Evolutionary conservation across 2,329 filamentous ascomycete genomes (phyloP).

Genomic region (Didymella pinodella): DNA sequence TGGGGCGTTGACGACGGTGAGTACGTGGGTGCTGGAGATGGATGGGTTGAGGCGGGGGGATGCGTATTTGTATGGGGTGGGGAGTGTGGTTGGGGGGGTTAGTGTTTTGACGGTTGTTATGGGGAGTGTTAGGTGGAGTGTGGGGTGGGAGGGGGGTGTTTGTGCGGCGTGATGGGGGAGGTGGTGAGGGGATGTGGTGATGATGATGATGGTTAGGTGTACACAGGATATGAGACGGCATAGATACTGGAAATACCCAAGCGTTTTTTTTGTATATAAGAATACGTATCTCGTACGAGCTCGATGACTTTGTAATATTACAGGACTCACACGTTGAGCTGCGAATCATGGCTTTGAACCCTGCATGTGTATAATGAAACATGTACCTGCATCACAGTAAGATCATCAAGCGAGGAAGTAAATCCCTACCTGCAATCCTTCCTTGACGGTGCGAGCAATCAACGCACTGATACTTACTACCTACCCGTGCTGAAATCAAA

Average conservation of each 20-base stretch:
- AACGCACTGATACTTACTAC: conserved; percentile 36
- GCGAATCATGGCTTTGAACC: not conserved
- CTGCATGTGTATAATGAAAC: not conserved
- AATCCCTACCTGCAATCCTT: conserved; percentile 42
- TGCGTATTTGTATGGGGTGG: conserved; percentile 73
- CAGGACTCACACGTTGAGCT: no score
- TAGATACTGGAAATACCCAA: not conserved
- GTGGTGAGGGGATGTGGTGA: not conserved
- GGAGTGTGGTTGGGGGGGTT: conserved; percentile 68
- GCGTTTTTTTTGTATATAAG: not conserved
- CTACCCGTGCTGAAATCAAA: conserved; percentile 28
- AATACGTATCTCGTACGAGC: not conserved
- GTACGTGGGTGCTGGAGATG: conserved; percentile 59
- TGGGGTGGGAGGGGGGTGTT: conserved; percentile 50
- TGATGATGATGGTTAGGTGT: conserved; percentile 1
- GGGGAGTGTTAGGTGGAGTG: conserved; percentile 76
- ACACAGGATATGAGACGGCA: not conserved
- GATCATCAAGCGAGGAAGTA: conserved; percentile 36
- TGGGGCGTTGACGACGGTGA: conserved; percentile 58
- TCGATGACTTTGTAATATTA: no score
- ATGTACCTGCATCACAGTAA: conserved; percentile 25
- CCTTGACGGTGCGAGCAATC: conserved; percentile 26
- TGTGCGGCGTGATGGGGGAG: conserved; percentile 37
- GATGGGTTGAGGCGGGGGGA: conserved; percentile 54
- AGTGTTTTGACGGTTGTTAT: conserved; percentile 72